A percentile compares a stretch with the other conserved stretches of the same genome.
Evolutionary conservation across 805 yeast species (phyloP).

Genomic region (Candida railenensis): DNA sequence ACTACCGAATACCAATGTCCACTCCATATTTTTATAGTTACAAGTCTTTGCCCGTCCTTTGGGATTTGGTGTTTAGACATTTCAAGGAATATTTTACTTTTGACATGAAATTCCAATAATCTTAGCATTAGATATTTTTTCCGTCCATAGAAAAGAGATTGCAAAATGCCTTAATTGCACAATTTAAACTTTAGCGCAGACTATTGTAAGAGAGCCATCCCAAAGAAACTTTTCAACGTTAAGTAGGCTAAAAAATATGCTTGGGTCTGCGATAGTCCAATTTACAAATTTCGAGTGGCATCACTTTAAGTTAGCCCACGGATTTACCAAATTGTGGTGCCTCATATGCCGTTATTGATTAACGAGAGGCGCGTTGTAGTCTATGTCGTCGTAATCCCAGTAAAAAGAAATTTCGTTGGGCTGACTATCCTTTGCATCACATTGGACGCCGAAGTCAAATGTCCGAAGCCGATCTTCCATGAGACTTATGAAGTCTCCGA

Average conservation of each 20-base stretch:
- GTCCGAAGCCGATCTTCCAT: slow-evolving; percentile 27
- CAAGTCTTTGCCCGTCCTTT: no score
- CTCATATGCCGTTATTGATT: neutral
- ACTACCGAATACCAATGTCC: no score
- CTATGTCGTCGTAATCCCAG: slow-evolving; percentile 35
- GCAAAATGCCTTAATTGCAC: neutral
- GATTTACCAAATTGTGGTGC: no score
- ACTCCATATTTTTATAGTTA: no score
- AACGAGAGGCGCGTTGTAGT: neutral
- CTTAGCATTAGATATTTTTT: no score
- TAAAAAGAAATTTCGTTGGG: slow-evolving; percentile 31
- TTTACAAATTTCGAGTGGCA: neutral
- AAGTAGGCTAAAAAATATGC: no score
- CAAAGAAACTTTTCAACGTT: neutral
- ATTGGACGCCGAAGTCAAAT: slow-evolving; percentile 26
- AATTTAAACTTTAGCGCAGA: neutral
- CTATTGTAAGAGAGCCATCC: neutral
- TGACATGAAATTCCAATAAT: neutral
- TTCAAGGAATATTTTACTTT: neutral
- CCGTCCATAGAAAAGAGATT: no score
- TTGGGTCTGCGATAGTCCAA: no score
- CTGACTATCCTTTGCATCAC: slow-evolving; percentile 14
- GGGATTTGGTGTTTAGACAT: no score
- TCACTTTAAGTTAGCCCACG: neutral
- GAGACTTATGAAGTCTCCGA: slow-evolving; percentile 17